Evolutionary conservation across 164 flowering plant genomes (phyloP), one percentile per base, ranked within the genome.

Genomic region (Kalanchoe fedtschenkoi): DNA sequence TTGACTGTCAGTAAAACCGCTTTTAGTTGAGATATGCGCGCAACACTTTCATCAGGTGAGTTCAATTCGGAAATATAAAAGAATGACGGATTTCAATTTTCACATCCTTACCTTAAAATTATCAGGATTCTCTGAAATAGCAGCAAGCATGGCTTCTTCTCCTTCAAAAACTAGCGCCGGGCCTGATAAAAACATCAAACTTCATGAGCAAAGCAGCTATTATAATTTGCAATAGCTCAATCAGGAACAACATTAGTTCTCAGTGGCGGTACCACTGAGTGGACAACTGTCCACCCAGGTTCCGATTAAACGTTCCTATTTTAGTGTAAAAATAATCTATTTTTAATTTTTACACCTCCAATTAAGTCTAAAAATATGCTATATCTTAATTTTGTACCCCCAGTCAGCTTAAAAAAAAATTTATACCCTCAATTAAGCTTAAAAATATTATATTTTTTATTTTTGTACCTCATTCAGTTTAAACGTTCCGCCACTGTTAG

Each of bases 141-240:
- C 95, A 21, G 84, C 85, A 65, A 88, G 47, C 99, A 91, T 95
- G 43, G 97, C 68, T 72, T 95, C 97, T 72, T 95, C 97, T 46
- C 97, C 97, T 76, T 95, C 97, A 72, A 95, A 95, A 6, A 91
- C 89, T 71, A 89, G 90, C 28, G 99, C 99, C 46, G 91, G 91
- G 68, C 97, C 97, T 95, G 32, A 26, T 26, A 32, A 51, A 51
- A 1, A 26, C 15, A 26, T 26, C 15, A 51, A 10, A 24, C 28
- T 14, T 11, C 6, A 9, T 37, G 28, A 22, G 54, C 28, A 2
- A 47, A 22, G 54, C 22, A 47, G 1, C 6, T 22, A 2, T 22
- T 4, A 22, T 2, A 47, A 21, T 1, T 6, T 21, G 2, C 29
- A 22, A 47, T 21, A 24, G 26, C n/a, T 26, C 13, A 51, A 14